Evolutionary conservation across 352 stramenopile genomes (phyloP).

Genomic region (Pythium phragmitis): DNA sequence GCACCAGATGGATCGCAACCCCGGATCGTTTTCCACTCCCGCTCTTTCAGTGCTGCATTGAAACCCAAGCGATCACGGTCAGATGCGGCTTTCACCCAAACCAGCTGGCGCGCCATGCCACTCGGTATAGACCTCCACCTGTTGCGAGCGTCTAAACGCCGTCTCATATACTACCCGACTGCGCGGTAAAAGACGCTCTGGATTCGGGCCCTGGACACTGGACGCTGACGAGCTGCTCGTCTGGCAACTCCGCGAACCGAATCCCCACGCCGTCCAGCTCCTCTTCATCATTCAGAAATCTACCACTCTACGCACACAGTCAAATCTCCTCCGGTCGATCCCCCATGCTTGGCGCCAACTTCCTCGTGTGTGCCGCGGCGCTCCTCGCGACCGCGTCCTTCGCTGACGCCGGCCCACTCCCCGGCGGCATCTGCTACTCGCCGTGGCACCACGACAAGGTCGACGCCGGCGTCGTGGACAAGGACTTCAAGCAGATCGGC

Average conservation of each 20-base stretch:
- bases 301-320: background rate
- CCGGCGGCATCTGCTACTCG: conserved; percentile 54
- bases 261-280: background rate
- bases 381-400: conserved; percentile 8
- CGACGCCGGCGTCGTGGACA: conserved; percentile 23
- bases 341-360: conserved; percentile 23
- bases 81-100: conserved; percentile 9
- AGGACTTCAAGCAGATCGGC: conserved; percentile 32
- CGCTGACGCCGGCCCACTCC: conserved; percentile 22
- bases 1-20: conserved; percentile 11
- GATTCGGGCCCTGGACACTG: background rate
- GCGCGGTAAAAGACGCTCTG: too few species aligned
- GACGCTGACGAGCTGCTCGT: background rate
- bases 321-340: background rate
- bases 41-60: background rate
- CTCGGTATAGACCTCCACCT: background rate
- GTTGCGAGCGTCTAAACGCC: conserved; percentile 6
- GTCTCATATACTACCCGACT: background rate
- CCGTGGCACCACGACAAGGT: conserved; percentile 54
- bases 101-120: background rate
- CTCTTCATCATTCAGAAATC: conserved; percentile 7
- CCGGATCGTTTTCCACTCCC: background rate
- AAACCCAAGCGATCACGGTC: background rate
- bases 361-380: conserved; percentile 11
- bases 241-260: background rate